A percentile compares a stretch with the other conserved stretches of the same genome.
phyloP scores from a whole-genome alignment of 768 basidiomycete species.

The Fomitopsis serialis region DNA sequence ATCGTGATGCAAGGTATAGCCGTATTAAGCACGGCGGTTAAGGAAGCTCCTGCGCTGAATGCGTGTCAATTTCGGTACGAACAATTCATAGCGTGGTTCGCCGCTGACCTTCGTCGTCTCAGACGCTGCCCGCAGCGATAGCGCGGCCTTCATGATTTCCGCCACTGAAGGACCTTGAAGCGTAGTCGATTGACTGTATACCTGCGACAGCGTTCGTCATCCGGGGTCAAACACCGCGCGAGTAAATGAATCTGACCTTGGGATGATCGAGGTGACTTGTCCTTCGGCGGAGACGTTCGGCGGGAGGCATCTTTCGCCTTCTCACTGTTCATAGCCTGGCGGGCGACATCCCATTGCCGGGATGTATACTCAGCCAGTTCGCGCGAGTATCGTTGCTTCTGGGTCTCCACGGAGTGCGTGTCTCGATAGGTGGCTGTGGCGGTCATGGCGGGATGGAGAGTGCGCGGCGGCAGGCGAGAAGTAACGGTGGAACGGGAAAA shows the following conservation, averaged over 20 bases:
- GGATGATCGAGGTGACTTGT: slow-evolving; percentile 4
- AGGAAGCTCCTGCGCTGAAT: no score
- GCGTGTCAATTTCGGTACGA: no score
- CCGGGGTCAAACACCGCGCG: not conserved
- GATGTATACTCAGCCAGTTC: slow-evolving; percentile 36
- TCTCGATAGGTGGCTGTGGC: slow-evolving; percentile 12
- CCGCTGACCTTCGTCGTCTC: not conserved
- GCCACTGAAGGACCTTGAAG: slow-evolving; percentile 14
- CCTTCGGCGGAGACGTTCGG: slow-evolving; percentile 4
- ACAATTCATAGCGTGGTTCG: no score
- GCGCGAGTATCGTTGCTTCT: slow-evolving; percentile 30
- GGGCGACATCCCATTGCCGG: slow-evolving; percentile 29
- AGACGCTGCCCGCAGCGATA: slow-evolving; percentile 9
- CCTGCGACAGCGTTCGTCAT: slow-evolving; percentile 11
- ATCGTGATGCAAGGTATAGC: no score
- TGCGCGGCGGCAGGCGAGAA: not conserved
- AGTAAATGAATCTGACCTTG: slow-evolving; percentile 14
- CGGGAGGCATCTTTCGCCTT: slow-evolving; percentile 5
- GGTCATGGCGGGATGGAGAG: not conserved
- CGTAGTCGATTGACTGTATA: slow-evolving; percentile 23
- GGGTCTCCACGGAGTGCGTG: slow-evolving; percentile 19
- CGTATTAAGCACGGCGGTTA: no score
- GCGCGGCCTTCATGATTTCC: slow-evolving; percentile 10
- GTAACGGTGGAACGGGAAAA: not conserved
- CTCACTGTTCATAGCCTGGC: slow-evolving; percentile 18